Evolutionary conservation across 2,329 filamentous ascomycete species (phyloP), one percentile per base, ranked within the genome.

Genomic region (Epichloe coenophiala): DNA sequence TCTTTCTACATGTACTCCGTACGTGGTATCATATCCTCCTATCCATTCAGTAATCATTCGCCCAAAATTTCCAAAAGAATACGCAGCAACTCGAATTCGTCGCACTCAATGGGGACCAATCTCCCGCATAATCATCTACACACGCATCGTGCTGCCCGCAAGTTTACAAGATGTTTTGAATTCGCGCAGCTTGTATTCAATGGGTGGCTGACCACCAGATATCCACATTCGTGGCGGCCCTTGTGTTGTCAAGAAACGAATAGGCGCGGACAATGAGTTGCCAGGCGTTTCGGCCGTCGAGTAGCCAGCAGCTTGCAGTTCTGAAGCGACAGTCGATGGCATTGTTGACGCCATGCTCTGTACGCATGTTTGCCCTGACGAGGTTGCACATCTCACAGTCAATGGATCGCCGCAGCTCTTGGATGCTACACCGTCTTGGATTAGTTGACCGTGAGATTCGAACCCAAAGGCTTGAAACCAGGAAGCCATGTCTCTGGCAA

Each of bases 401-500:
- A 47, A 48, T 4, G 15, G 45, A 44, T 31, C 47, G 23, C 41
- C 17, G 15, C 42, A 17, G 27, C 27, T 12, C 8, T 40, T n/a
- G n/a, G 53, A 49, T 7, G 40, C 43, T 15, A 39, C 45, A 36
- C 54, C 55, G 39, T 58, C 63, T 11, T 58, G 48, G 19, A 67
- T 54, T 39, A 79, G 64, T 38, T 61, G 58, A 7, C 74, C 73
- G 41, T 65, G 59, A 3, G 66, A 62, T 36, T 69, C 64, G 51
- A 78, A 73, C 12, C 72, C 70, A 58, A 76, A 73, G 4, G 65
- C 68, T n/a, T 67, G 65, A 56, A 75, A 78, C 77, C 77, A 81
- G 2, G 65, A 64, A 5, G 60, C 60, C 21, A 80, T 59, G 7
- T 77, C 74, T 23, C 67, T 63, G 4, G 60, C 60, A 47, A 61